Evolutionary conservation across 306 rosid species (phyloP), one percentile per base, ranked within the genome.

Genomic region (Cicer yamashitae): DNA sequence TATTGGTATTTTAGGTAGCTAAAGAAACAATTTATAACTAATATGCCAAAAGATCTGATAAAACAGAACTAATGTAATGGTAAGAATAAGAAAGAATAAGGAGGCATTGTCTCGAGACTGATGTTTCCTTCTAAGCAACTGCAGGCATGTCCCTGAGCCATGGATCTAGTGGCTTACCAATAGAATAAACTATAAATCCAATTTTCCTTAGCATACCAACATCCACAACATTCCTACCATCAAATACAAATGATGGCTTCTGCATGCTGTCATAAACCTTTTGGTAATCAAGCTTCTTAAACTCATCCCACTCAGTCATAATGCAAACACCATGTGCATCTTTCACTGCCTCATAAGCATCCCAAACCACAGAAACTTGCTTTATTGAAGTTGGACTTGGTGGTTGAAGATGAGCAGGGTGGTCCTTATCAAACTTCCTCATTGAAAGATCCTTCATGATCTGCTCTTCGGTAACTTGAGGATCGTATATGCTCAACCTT

Each of bases 121-220:
- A 17, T 68, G 40, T 53, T 57, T 65, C n/a, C 65, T 69, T 54
- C 83, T 77, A 93, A 0, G 88, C 97, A 51, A 91, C 87, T 3
- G 94, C 85, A 39, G 97, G 97, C 97, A 91, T 82, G 86, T 91
- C 92, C 88, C 86, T 91, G 83, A 91, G 91, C 94, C 97, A 91
- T 43, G 91, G 67, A 78, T 89, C 94, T 1, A 91, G 57, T 6
- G 97, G 97, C 84, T 88, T 91, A 7, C 97, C 97, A 58, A 91
- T 91, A 65, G 94, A 83, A 52, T 80, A 91, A 17, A 91, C 94
- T 1, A 91, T 88, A 7, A 91, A 91, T 5, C 97, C 96, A 78
- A 91, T 91, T 81, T 89, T 62, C 82, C 97, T 86, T 34, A 82
- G 84, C 87, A 78, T 82, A 0, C 81, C 77, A 0, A 71, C 90